phyloP scores from a whole-genome alignment of 768 basidiomycete genomes.

The Strobilomyces confusus region DNA sequence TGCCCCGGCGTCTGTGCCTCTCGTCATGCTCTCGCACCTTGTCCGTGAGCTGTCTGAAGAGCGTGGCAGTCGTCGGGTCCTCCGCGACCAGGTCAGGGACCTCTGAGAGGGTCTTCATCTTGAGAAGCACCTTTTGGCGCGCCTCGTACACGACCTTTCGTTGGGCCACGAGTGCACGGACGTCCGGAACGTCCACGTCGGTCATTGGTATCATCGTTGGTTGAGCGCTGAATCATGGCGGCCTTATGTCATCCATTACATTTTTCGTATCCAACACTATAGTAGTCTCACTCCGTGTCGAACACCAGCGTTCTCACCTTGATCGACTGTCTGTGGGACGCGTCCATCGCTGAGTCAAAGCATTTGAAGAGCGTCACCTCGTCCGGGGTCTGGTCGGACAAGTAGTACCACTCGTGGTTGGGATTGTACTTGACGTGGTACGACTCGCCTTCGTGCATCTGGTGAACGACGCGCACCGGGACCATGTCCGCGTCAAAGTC shows the following conservation, averaged over 20 bases:
- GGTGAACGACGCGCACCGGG: slow-evolving; percentile 31
- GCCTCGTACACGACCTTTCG: slow-evolving; percentile 41
- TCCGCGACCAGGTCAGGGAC: slow-evolving; percentile 5
- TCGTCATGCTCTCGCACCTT: slow-evolving; percentile 27
- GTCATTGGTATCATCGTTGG: slow-evolving; percentile 76
- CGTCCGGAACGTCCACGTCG: slow-evolving; percentile 75
- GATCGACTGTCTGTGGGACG: background rate
- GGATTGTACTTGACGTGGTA: slow-evolving; percentile 32
- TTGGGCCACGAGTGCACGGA: slow-evolving; percentile 56
- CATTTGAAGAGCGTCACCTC: slow-evolving; percentile 39
- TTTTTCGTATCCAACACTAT: too few species aligned
- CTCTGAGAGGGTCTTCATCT: slow-evolving; percentile 46
- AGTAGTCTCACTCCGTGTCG: background rate
- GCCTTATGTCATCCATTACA: too few species aligned
- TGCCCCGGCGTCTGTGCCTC: slow-evolving; percentile 25
- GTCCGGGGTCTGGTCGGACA: too few species aligned
- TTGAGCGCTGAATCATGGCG: slow-evolving; percentile 72
- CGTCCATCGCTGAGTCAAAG: slow-evolving; percentile 32
- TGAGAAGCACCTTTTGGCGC: slow-evolving; percentile 40
- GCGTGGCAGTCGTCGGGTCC: slow-evolving; percentile 4
- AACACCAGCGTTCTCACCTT: background rate
- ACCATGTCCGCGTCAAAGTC: background rate
- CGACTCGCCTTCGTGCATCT: slow-evolving; percentile 20
- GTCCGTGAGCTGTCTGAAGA: slow-evolving; percentile 19
- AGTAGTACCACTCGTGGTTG: slow-evolving; percentile 31